A percentile compares a stretch with the other conserved stretches of the same genome.
Evolutionary conservation across 2,329 filamentous ascomycete species (phyloP).

Genomic region (Xylariaceae sp.): DNA sequence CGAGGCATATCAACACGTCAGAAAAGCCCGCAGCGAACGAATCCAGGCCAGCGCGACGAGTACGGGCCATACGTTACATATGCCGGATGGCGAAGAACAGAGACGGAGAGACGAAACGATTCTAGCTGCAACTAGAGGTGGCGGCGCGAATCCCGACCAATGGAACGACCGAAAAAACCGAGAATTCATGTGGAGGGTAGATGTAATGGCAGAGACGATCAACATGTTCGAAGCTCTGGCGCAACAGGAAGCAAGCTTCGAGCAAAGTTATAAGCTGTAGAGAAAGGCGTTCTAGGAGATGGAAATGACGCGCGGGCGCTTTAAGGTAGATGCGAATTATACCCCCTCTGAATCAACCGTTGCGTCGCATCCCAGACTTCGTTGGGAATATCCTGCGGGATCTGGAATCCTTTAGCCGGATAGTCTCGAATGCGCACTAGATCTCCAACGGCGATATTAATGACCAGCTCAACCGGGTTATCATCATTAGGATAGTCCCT

Average conservation of each 20-base stretch:
- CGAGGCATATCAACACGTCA: conserved; percentile 20
- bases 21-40: conserved; percentile 20
- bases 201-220: conserved; percentile 30
- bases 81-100: conserved; percentile 22
- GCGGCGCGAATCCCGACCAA: conserved; percentile 23
- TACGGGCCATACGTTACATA: conserved; percentile 16
- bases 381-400: conserved; percentile 38
- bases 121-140: conserved; percentile 4
- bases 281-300: background rate
- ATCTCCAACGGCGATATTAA: conserved; percentile 43
- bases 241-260: background rate
- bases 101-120: conserved; percentile 21
- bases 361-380: conserved; percentile 39
- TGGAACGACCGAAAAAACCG: conserved; percentile 27
- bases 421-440: conserved; percentile 41
- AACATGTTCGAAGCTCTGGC: conserved; percentile 21
- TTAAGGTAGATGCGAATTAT: conserved; percentile 36
- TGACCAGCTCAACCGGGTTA: conserved; percentile 39
- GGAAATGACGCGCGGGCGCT: background rate
- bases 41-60: conserved; percentile 20
- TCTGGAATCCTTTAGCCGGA: conserved; percentile 40
- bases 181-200: conserved; percentile 31
- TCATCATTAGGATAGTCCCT: conserved; percentile 38
- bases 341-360: conserved; percentile 38
- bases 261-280: background rate